Evolutionary conservation across 805 yeast genomes (phyloP).

Genomic region (Candida pseudoglaebosa): DNA sequence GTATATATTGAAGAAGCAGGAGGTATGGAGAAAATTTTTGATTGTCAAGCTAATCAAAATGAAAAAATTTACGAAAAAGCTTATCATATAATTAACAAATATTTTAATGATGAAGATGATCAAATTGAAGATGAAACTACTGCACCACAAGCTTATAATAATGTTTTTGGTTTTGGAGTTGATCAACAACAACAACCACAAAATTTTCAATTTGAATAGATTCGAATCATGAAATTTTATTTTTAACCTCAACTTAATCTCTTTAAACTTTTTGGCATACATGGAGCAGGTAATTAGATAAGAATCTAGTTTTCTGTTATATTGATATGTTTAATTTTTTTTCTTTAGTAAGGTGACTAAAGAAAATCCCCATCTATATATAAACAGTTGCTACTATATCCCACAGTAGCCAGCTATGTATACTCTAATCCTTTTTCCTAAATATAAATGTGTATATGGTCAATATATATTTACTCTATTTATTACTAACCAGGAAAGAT

Average conservation of each 20-base stretch:
- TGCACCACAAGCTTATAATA: conserved; percentile 75
- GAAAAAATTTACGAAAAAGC: conserved; percentile 92
- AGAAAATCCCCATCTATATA: no score
- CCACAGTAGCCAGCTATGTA: no score
- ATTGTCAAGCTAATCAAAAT: conserved; percentile 87
- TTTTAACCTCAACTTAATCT: neutral
- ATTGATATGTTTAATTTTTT: no score
- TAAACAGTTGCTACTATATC: no score
- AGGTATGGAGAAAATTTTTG: conserved; percentile 94
- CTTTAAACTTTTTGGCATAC: no score
- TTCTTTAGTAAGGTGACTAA: no score
- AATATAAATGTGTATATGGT: no score
- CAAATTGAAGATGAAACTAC: conserved; percentile 62
- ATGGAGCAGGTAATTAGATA: no score
- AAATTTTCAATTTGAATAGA: conserved; percentile 44
- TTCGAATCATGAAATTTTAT: neutral
- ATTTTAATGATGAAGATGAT: conserved; percentile 83
- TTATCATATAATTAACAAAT: conserved; percentile 82
- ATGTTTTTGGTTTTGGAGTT: conserved; percentile 85
- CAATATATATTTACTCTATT: no score
- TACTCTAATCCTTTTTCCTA: no score
- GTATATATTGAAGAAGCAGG: conserved; percentile 95
- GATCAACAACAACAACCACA: conserved; percentile 53
- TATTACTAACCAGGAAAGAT: no score
- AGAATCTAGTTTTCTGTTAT: no score